These are phyloP conservation scores for Quambalaria eucalypti DNA, from an alignment of 1,284 basidiomycete genomes.

Conservation along the genomic window DNA sequence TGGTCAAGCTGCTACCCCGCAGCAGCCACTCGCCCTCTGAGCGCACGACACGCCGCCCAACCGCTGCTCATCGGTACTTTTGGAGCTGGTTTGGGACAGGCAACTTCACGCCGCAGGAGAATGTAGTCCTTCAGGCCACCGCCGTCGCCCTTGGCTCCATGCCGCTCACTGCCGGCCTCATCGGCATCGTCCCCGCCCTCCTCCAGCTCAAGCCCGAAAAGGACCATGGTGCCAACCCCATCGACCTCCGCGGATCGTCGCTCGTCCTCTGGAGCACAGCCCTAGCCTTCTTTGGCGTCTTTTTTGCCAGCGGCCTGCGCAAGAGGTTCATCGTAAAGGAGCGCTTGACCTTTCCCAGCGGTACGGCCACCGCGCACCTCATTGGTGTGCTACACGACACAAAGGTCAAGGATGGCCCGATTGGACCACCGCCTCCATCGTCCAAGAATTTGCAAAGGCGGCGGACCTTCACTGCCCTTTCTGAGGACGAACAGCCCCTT, in stretches of 20 bases:
- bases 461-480: neutral
- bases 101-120: conserved; percentile 75
- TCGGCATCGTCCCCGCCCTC: conserved; percentile 86
- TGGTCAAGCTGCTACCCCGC: conserved; percentile 59
- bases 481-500: neutral
- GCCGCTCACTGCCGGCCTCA: conserved; percentile 82
- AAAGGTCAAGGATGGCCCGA: neutral
- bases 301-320: conserved; percentile 82
- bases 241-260: conserved; percentile 62
- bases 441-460: neutral
- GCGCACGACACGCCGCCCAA: too few species aligned
- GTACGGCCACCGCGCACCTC: conserved; percentile 88
- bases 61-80: too few species aligned
- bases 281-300: conserved; percentile 76
- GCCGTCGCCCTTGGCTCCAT: conserved; percentile 70
- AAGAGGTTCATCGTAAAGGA: conserved; percentile 93
- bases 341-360: conserved; percentile 83
- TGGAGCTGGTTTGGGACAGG: conserved; percentile 6
- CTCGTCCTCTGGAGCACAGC: conserved; percentile 74
- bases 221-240: conserved; percentile 64
- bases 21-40: neutral
- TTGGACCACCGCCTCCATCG: neutral
- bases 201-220: conserved; percentile 63
- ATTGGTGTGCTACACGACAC: conserved; percentile 76
- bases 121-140: conserved; percentile 82